Base-by-base conservation (phyloP, 1,284 basidiomycete species). In the Malassezia dermatis region DNA sequence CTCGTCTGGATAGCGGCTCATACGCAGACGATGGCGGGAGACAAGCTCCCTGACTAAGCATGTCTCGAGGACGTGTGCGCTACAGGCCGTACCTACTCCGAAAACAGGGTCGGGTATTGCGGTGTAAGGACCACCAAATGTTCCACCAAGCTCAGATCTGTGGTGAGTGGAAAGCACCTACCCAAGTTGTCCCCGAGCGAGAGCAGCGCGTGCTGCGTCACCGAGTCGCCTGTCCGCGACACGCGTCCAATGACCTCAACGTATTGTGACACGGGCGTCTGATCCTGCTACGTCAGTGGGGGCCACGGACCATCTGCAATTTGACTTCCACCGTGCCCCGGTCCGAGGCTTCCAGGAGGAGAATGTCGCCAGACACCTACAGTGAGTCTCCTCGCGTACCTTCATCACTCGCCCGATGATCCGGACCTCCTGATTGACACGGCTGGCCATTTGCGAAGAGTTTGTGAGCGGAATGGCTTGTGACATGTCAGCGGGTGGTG, bases 241-340 rank as follows among this genome's bases (percentile, higher is more conserved):
- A 72, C 71, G 42, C 68, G 71, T n/a, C 71, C 71, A 26, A 68
- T 64, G 4, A 72, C 62, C 37, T 72, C 69, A 23, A 71, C 64
- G 27, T 57, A 73, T 27, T 54, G 35, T 6, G 50, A 27, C 31
- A 47, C 28, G 10, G 51, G 48, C 24, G 37, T 31, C 2, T 55
- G 52, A 4, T 54, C 52, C 56, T 58, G 35, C 3, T 11, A 2
- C 10, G 45, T 47, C 19, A 47, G 31, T 24, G 13, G 15, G 11
- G 11, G 11, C 8, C 4, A 51, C 57, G 12, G 31, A 59, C 57
- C 24, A 60, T 56, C 19, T 58, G 65, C 49, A 69, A 58, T 11
- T 55, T 50, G 3, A 73, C 62, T 43, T 71, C 70, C 46, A 73
- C 66, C 11, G 51, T 64, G 42, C 70, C 70, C 41, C 53, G 21